phyloP scores from a whole-genome alignment of 441 rosid genomes.

The Theobroma grandiflorum region DNA sequence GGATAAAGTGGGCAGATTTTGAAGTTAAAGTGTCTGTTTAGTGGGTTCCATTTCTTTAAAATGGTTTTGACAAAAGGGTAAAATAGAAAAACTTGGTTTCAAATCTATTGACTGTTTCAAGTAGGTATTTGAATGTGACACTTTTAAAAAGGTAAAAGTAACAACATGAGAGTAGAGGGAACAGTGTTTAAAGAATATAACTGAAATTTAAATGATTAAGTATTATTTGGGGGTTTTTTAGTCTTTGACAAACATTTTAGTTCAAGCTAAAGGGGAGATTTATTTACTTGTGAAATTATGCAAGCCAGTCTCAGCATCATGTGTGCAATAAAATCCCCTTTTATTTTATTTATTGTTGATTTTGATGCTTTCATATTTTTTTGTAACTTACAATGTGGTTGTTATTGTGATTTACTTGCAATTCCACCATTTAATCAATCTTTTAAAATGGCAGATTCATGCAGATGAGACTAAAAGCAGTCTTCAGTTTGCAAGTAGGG shows the following conservation, averaged over 20 bases:
- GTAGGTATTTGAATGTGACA: slow-evolving; percentile 6
- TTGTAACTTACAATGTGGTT: not conserved
- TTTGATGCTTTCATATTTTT: not conserved
- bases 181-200: not conserved
- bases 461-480: slow-evolving; percentile 98
- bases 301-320: not conserved
- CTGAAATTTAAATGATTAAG: slow-evolving; percentile 1
- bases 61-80: not conserved
- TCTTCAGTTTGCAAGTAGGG: slow-evolving; percentile 97
- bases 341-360: not conserved
- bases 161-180: not conserved
- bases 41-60: not conserved
- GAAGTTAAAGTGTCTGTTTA: slow-evolving; percentile 1
- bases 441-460: slow-evolving; percentile 69
- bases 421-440: slow-evolving; percentile 11
- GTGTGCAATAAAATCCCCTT: not conserved
- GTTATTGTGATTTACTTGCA: slow-evolving; percentile 22
- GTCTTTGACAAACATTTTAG: not conserved
- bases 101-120: not conserved
- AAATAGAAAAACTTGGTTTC: not conserved
- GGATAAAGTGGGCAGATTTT: slow-evolving; percentile 3
- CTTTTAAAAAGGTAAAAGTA: not conserved
- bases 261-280: not conserved
- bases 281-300: not conserved
- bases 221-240: not conserved